Percentiles rank a stretch among this genome's conserved stretches.
Evolutionary conservation across 73 alveolate genomes (phyloP).

Genomic region (Symbiodinium pilosum): DNA sequence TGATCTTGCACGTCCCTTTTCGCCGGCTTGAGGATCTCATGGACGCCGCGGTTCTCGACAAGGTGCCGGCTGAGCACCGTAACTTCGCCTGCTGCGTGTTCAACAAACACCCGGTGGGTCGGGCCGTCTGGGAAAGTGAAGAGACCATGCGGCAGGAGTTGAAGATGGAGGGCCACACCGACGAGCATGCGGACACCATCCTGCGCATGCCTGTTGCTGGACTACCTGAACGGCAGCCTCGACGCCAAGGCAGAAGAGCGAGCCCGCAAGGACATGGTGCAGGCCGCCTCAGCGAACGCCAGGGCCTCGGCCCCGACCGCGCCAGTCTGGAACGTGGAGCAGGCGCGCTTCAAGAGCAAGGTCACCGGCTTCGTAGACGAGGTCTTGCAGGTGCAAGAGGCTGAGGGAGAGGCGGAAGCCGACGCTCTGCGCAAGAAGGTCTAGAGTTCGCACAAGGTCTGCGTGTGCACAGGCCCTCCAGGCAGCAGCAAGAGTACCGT

Average conservation of each 20-base stretch:
- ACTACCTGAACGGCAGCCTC: conserved; percentile 19
- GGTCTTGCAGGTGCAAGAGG: not conserved
- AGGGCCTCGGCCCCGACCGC: not conserved
- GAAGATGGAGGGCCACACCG: not conserved
- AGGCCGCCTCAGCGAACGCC: not conserved
- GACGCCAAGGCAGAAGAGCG: not conserved
- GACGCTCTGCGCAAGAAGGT: not conserved
- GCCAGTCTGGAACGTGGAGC: conserved; percentile 2
- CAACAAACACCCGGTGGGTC: not conserved
- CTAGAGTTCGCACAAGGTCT: not conserved
- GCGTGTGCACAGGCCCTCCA: not conserved
- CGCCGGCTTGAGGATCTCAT: not conserved
- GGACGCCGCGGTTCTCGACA: not conserved
- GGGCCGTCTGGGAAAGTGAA: not conserved
- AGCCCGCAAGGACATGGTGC: not conserved
- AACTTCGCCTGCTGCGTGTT: not conserved
- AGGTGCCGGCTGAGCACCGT: not conserved
- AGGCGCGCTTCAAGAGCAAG: not conserved
- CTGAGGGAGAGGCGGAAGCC: not conserved
- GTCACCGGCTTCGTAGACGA: not conserved
- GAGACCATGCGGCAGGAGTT: conserved; percentile 1
- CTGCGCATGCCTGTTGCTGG: conserved; percentile 14
- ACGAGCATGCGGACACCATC: not conserved
- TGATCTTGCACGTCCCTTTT: not conserved
- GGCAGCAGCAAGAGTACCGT: conserved; percentile 24